These are phyloP conservation scores for Suhomyces coccinellae DNA, from an alignment of 1,139 yeast species.

Conservation along the genomic window DNA sequence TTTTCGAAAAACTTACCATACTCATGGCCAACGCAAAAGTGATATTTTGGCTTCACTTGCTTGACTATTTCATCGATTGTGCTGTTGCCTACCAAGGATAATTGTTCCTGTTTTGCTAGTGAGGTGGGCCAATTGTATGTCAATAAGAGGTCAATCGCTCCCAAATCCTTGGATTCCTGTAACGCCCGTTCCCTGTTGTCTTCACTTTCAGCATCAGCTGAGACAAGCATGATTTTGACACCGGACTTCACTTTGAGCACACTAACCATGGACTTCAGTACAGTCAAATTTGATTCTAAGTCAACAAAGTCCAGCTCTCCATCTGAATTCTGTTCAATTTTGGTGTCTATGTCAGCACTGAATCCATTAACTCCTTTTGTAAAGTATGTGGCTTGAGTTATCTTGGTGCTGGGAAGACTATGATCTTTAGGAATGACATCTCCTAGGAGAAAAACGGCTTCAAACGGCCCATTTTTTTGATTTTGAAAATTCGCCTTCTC, in stretches of 20 bases:
- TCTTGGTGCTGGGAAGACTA: slow-evolving; percentile 19
- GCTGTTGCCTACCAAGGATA: slow-evolving; percentile 37
- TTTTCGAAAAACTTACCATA: slow-evolving; percentile 55
- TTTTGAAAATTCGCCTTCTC: slow-evolving; percentile 52
- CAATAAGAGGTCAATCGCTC: slow-evolving; percentile 53
- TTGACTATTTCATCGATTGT: slow-evolving; percentile 50
- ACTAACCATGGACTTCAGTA: slow-evolving; percentile 28
- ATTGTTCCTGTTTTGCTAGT: slow-evolving; percentile 42
- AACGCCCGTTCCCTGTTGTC: slow-evolving; percentile 15
- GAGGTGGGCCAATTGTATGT: slow-evolving; percentile 62
- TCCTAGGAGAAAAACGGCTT: slow-evolving; percentile 54
- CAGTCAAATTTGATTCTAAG: slow-evolving; percentile 22
- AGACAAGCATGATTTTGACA: slow-evolving; percentile 46
- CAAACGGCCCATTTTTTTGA: slow-evolving; percentile 65
- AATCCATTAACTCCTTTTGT: slow-evolving; percentile 25
- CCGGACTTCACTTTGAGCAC: slow-evolving; percentile 45
- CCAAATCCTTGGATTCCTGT: slow-evolving; percentile 15
- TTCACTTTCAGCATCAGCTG: slow-evolving; percentile 28
- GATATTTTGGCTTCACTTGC: slow-evolving; percentile 57
- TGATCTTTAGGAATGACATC: slow-evolving; percentile 31
- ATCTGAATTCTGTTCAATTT: neutral
- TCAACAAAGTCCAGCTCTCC: slow-evolving; percentile 17
- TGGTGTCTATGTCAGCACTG: slow-evolving; percentile 5
- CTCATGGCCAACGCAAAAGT: slow-evolving; percentile 57
- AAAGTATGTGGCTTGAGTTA: slow-evolving; percentile 34